phyloP scores from a whole-genome alignment of 2,329 filamentous ascomycete species.

The Peltaster fructicola region DNA sequence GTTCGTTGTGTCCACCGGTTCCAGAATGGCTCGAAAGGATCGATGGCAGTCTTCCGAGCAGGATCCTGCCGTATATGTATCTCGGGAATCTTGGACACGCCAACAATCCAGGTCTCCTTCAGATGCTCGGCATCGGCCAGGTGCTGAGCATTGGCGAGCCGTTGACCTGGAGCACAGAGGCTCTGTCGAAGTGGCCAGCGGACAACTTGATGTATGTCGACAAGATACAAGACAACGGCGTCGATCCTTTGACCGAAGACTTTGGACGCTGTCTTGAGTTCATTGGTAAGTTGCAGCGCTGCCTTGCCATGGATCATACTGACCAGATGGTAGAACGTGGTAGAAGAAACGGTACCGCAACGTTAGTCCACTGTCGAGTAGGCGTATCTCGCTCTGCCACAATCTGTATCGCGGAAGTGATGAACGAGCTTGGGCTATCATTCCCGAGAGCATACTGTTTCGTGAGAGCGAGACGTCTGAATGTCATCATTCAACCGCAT shows the following conservation, averaged over 20 bases:
- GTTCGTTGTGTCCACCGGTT: conserved; percentile 36
- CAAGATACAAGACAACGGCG: conserved; percentile 88
- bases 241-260: conserved; percentile 74
- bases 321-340: conserved; percentile 47
- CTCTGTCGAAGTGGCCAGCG: conserved; percentile 45
- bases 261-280: conserved; percentile 78
- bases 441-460: conserved; percentile 93
- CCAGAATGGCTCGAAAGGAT: conserved; percentile 69
- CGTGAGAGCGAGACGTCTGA: conserved; percentile 76
- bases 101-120: conserved; percentile 75
- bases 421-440: conserved; percentile 62
- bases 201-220: conserved; percentile 70
- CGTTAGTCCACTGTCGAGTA: conserved; percentile 88
- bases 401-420: conserved; percentile 97
- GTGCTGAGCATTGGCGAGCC: conserved; percentile 86
- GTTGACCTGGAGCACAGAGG: conserved; percentile 58
- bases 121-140: conserved; percentile 64
- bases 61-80: conserved; percentile 87
- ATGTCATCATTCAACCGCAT: conserved; percentile 97
- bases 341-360: conserved; percentile 58
- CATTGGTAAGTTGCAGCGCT: conserved; percentile 52
- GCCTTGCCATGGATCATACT: conserved; percentile 1
- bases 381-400: conserved; percentile 91
- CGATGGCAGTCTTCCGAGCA: conserved; percentile 80
- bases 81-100: conserved; percentile 84